phyloP scores from a whole-genome alignment of 1,139 yeast genomes.

The Yamadazyma dushanensis region DNA sequence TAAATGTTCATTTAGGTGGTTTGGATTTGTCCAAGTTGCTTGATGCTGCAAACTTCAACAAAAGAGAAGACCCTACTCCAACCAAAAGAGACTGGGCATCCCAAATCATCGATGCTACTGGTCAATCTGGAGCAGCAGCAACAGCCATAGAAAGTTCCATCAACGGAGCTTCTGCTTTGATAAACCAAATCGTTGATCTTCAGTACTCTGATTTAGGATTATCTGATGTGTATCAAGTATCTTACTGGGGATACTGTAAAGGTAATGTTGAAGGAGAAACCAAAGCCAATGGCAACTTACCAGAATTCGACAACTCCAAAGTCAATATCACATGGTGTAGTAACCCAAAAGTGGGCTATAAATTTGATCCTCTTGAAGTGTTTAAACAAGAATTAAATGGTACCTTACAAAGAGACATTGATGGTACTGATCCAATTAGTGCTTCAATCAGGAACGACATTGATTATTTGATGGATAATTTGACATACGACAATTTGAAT shows the following conservation, averaged over 20 bases:
- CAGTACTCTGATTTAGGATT: constrained; percentile 45
- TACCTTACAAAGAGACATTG: constrained; percentile 26
- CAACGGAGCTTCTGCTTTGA: constrained; percentile 13
- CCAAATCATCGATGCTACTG: constrained; percentile 17
- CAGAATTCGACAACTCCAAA: constrained; percentile 30
- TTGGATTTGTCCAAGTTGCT: constrained; percentile 35
- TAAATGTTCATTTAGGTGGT: constrained; percentile 37
- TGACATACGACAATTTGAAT: constrained; percentile 30
- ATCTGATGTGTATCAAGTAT: constrained; percentile 60
- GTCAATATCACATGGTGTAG: constrained; percentile 58
- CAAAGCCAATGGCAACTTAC: constrained; percentile 9
- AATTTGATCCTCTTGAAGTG: constrained; percentile 53
- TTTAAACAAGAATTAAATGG: constrained; percentile 42
- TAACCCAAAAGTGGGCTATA: constrained; percentile 44
- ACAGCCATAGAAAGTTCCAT: constrained; percentile 7
- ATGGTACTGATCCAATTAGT: constrained; percentile 23
- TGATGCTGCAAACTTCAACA: constrained; percentile 13
- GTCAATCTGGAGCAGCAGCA: constrained; percentile 10
- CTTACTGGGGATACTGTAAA: constrained; percentile 75
- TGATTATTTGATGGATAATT: constrained; percentile 28
- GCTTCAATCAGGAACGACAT: constrained; percentile 25
- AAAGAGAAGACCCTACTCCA: constrained; percentile 10
- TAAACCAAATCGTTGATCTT: constrained; percentile 16
- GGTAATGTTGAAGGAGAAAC: constrained; percentile 34
- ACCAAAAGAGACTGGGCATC: constrained; percentile 18